Percentiles rank a stretch among this genome's conserved stretches.
Conservation (phyloP, 2,329 filamentous ascomycete species). For the Aspergillus nomiae region DNA sequence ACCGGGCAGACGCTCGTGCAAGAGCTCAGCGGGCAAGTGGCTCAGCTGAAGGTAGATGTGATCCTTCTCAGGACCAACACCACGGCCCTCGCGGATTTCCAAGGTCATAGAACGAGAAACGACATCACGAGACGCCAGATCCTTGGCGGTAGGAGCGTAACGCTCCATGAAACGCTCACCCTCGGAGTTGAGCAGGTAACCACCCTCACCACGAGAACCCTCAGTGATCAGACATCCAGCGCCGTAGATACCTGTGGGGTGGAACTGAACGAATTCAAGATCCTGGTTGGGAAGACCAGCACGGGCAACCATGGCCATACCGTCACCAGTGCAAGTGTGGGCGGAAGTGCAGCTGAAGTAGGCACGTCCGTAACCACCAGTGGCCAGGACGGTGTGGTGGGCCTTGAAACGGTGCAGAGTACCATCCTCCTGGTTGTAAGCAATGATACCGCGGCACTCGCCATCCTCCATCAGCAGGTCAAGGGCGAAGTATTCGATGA, state of each 20-base stretch:
- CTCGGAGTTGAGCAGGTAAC: constrained; percentile 95
- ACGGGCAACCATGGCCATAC: constrained; percentile 98
- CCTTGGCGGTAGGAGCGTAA: constrained; percentile 96
- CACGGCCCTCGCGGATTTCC: constrained; percentile 95
- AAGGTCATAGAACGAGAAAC: constrained; percentile 98
- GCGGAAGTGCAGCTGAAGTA: constrained; percentile 99
- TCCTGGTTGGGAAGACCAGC: constrained; percentile 98
- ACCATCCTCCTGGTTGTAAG: constrained; percentile 98
- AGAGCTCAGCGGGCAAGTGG: constrained; percentile 87
- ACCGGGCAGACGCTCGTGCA: constrained; percentile 94
- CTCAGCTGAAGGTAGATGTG: constrained; percentile 98
- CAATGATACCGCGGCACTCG: constrained; percentile 92
- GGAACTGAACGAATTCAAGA: constrained; percentile 99
- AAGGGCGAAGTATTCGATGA: constrained; percentile 98
- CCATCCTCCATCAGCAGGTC: constrained; percentile 98
- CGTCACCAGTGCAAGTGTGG: constrained; percentile 97
- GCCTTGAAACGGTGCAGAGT: constrained; percentile 96
- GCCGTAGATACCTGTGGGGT: constrained; percentile 98
- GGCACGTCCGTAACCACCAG: constrained; percentile 94
- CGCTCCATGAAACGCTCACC: constrained; percentile 99
- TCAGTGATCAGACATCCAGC: constrained; percentile 98
- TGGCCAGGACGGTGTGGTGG: constrained; percentile 95
- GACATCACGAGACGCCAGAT: constrained; percentile 93
- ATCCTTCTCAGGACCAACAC: constrained; percentile 95
- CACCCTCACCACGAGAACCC: constrained; percentile 95